A percentile compares a stretch with the other conserved stretches of the same genome.
Evolutionary conservation across 345 rosid species (phyloP).

Genomic region (Populus ilicifolia): DNA sequence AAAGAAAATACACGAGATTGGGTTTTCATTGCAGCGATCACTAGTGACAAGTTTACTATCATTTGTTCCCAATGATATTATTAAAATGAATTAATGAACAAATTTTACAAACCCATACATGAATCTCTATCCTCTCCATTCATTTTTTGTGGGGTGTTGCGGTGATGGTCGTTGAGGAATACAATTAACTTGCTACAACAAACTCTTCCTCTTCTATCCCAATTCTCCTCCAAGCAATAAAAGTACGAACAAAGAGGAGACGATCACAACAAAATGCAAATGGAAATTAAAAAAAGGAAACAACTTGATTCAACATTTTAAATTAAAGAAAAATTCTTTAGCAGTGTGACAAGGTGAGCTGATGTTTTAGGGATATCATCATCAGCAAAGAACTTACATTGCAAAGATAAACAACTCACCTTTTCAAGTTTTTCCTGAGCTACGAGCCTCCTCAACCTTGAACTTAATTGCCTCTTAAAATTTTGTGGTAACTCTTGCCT

Average conservation of each 20-base stretch:
- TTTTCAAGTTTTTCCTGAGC: conserved; percentile 70
- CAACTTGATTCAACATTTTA: neutral
- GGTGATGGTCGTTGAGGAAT: neutral
- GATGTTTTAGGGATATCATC: neutral
- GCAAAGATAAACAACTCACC: conserved; percentile 36
- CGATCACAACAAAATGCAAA: neutral
- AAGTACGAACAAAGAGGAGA: neutral
- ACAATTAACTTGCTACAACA: neutral
- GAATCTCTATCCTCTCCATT: neutral
- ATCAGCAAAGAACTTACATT: neutral
- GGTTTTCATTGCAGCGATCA: neutral
- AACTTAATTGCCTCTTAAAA: conserved; percentile 62
- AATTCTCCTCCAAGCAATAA: neutral
- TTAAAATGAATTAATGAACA: too few relatives aligned
- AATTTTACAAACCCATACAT: neutral
- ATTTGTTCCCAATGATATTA: neutral
- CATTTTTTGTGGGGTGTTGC: neutral
- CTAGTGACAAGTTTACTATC: neutral
- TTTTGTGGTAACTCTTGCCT: conserved; percentile 62
- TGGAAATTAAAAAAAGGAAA: neutral
- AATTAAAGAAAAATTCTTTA: neutral
- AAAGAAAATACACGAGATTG: neutral
- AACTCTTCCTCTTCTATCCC: neutral
- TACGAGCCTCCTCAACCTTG: conserved; percentile 80
- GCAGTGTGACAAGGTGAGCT: neutral